A percentile compares a stretch with the other conserved stretches of the same genome.
Evolutionary conservation across 2,329 filamentous ascomycete species (phyloP).

Genomic region (Monosporascus ibericus): DNA sequence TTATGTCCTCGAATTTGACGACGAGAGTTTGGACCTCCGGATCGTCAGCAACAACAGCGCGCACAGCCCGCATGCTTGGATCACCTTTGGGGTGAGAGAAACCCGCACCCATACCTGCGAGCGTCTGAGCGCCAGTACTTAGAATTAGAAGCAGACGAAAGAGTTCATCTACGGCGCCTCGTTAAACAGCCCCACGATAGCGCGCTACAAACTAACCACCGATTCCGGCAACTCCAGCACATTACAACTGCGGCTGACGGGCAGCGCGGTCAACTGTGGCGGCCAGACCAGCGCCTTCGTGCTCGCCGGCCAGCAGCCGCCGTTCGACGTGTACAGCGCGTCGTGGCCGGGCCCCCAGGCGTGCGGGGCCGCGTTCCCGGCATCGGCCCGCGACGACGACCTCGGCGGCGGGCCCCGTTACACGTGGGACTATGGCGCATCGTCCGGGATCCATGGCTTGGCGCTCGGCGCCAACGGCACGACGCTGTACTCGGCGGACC

Average conservation of each 20-base stretch:
- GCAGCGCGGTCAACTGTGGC: slow-evolving; percentile 3
- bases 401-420: too few relatives aligned
- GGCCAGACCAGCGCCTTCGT: slow-evolving; percentile 11
- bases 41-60: slow-evolving; percentile 38
- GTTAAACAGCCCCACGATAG: slow-evolving; percentile 1
- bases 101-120: too few relatives aligned
- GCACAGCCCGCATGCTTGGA: slow-evolving; percentile 11
- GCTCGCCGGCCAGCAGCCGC: slow-evolving; percentile 2
- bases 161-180: slow-evolving; percentile 13
- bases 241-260: background rate
- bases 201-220: slow-evolving; percentile 6
- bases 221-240: background rate
- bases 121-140: too few relatives aligned
- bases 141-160: slow-evolving; percentile 9
- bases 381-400: too few relatives aligned
- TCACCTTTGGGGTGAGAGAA: slow-evolving; percentile 10
- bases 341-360: slow-evolving; percentile 9
- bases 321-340: slow-evolving; percentile 10
- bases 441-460: slow-evolving; percentile 14
- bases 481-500: slow-evolving; percentile 15
- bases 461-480: slow-evolving; percentile 4
- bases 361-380: slow-evolving; percentile 13
- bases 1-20: slow-evolving; percentile 35
- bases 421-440: slow-evolving; percentile 9
- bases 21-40: background rate